Evolutionary conservation across 345 rosid species (phyloP).

Genomic region (Eucalyptus decipiens): DNA sequence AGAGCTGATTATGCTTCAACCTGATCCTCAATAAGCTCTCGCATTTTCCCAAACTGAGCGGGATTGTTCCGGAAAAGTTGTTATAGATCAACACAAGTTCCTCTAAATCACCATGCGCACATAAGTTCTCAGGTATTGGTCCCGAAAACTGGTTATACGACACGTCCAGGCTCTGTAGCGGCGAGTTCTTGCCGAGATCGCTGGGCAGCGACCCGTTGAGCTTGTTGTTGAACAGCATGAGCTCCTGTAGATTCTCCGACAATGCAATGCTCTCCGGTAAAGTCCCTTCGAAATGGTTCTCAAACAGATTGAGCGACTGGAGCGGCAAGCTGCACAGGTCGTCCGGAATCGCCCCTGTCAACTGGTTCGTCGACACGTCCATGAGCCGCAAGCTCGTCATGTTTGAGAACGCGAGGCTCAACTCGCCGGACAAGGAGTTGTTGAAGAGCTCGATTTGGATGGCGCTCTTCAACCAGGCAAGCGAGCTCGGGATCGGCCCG

Average conservation of each 20-base stretch:
- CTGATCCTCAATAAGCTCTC: conserved; percentile 57
- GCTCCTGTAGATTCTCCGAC: conserved; percentile 47
- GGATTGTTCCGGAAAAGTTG: conserved; percentile 60
- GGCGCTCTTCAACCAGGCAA: conserved; percentile 27
- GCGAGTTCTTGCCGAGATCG: conserved; percentile 53
- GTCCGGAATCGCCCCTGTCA: conserved; percentile 50
- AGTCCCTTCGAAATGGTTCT: conserved; percentile 56
- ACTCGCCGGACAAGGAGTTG: conserved; percentile 60
- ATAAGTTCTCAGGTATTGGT: conserved; percentile 45
- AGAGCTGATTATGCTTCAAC: conserved; percentile 37
- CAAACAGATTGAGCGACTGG: conserved; percentile 48
- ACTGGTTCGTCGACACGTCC: conserved; percentile 57
- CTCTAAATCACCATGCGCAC: conserved; percentile 36
- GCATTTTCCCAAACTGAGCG: conserved; percentile 46
- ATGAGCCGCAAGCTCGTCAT: conserved; percentile 31
- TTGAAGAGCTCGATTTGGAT: conserved; percentile 62
- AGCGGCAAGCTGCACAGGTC: conserved; percentile 51
- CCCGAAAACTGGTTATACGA: conserved; percentile 62
- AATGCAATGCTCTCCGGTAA: conserved; percentile 51
- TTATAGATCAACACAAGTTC: conserved; percentile 52
- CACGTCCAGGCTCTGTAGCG: conserved; percentile 35
- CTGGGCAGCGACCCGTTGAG: conserved; percentile 57
- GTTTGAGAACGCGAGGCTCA: conserved; percentile 39
- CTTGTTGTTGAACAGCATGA: conserved; percentile 60
- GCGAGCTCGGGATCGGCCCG: conserved; percentile 57